Conservation (phyloP, 2,329 filamentous ascomycete species). For the Aspergillus clavatus region DNA sequence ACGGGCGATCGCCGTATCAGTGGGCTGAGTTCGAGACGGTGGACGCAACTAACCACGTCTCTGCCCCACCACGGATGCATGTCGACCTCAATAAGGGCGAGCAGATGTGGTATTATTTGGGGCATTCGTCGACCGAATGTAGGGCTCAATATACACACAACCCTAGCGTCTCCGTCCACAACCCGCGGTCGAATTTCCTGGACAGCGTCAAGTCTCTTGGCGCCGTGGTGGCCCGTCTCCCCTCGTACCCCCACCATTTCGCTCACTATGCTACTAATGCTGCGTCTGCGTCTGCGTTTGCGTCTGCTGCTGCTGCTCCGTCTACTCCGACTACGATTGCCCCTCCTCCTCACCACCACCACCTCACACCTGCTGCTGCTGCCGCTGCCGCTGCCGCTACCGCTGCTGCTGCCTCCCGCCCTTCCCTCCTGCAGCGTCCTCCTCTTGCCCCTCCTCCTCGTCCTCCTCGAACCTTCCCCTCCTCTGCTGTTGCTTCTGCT, state of each 20-base stretch:
- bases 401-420: constrained; percentile 22
- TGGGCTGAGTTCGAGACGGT: constrained; percentile 76
- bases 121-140: constrained; percentile 79
- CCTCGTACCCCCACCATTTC: constrained; percentile 25
- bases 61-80: constrained; percentile 58
- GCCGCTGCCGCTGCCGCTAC: constrained; percentile 14
- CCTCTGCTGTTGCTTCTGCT: constrained; percentile 29
- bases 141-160: constrained; percentile 88
- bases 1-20: constrained; percentile 52
- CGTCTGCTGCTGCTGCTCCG: background rate
- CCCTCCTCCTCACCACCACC: constrained; percentile 11
- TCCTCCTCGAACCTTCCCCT: constrained; percentile 19
- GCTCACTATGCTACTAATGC: constrained; percentile 15
- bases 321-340: too few relatives aligned
- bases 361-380: constrained; percentile 14
- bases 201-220: constrained; percentile 42
- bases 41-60: constrained; percentile 49
- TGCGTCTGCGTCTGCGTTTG: background rate
- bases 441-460: constrained; percentile 32
- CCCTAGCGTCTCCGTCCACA: constrained; percentile 47
- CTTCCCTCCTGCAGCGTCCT: constrained; percentile 30
- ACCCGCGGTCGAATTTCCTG: constrained; percentile 48
- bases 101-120: constrained; percentile 84
- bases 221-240: constrained; percentile 26
- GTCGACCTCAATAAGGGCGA: constrained; percentile 68